Conservation (phyloP, 2,329 filamentous ascomycete species). For the Scedosporium boydii region DNA sequence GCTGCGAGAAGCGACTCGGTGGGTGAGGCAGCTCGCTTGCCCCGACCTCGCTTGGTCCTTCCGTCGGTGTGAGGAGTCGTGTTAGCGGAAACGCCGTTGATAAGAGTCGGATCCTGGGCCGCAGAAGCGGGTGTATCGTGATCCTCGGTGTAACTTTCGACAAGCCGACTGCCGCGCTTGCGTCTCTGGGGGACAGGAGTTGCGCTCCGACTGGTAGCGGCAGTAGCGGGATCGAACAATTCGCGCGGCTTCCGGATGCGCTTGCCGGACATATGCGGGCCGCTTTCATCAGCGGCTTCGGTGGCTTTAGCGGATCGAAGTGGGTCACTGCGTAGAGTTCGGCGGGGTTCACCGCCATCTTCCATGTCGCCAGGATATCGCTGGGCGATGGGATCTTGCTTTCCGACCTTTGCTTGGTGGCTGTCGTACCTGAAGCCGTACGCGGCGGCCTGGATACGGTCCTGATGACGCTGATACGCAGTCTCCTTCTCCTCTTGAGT, state of each 20-base stretch:
- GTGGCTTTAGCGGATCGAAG: slow-evolving; percentile 50
- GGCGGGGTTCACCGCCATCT: slow-evolving; percentile 39
- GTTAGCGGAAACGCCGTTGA: background rate
- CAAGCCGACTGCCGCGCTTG: slow-evolving; percentile 13
- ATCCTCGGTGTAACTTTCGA: background rate
- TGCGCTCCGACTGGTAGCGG: slow-evolving; percentile 34
- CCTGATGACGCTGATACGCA: slow-evolving; percentile 40
- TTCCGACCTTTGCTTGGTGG: slow-evolving; percentile 45
- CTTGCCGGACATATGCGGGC: slow-evolving; percentile 38
- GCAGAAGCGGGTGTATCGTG: background rate
- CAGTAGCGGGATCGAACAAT: slow-evolving; percentile 34
- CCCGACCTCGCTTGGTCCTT: background rate
- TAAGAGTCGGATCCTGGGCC: background rate
- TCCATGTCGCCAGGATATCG: slow-evolving; percentile 27
- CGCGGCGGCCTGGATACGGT: slow-evolving; percentile 47
- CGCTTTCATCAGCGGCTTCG: slow-evolving; percentile 35
- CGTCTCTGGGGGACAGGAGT: slow-evolving; percentile 32
- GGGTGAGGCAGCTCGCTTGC: background rate
- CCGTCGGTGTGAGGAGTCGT: background rate
- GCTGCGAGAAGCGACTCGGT: background rate
- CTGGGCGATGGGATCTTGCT: slow-evolving; percentile 49
- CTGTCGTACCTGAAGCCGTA: slow-evolving; percentile 55
- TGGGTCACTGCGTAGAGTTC: slow-evolving; percentile 46
- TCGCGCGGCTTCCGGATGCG: slow-evolving; percentile 42
- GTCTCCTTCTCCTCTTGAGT: slow-evolving; percentile 35